Conservation (phyloP, 208 protist genomes). For the Trypanosoma brucei region DNA sequence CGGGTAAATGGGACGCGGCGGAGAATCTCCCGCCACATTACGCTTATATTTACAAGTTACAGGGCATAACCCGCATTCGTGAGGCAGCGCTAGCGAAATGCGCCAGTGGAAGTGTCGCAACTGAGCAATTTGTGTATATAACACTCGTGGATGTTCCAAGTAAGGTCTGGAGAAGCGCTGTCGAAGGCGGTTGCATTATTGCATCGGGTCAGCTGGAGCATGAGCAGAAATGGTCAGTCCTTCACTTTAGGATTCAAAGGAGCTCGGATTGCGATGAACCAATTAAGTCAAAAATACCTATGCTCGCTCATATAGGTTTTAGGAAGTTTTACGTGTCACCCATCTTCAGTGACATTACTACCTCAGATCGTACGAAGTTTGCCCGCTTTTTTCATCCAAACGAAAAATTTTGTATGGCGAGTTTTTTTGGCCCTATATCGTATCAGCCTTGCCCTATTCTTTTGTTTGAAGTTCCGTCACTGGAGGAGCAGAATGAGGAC, state of each 20-base stretch:
- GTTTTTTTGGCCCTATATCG: slow-evolving; percentile 84
- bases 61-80: slow-evolving; percentile 76
- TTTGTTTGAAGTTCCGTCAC: slow-evolving; percentile 78
- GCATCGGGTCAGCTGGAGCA: slow-evolving; percentile 84
- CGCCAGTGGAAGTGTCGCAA: slow-evolving; percentile 37
- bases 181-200: slow-evolving; percentile 48
- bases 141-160: slow-evolving; percentile 61
- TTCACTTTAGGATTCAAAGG: slow-evolving; percentile 82
- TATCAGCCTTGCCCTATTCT: slow-evolving; percentile 85
- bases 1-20: slow-evolving; percentile 74
- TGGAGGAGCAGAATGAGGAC: slow-evolving; percentile 76
- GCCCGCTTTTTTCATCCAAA: slow-evolving; percentile 78
- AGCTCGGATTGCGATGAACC: slow-evolving; percentile 69
- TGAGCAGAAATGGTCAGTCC: slow-evolving; percentile 89
- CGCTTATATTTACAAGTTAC: slow-evolving; percentile 87
- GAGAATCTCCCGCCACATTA: slow-evolving; percentile 85
- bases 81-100: slow-evolving; percentile 57
- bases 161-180: slow-evolving; percentile 33
- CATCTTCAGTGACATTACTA: slow-evolving; percentile 80
- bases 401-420: slow-evolving; percentile 78
- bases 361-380: slow-evolving; percentile 81
- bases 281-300: slow-evolving; percentile 86
- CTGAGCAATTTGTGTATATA: slow-evolving; percentile 58
- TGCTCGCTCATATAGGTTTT: slow-evolving; percentile 87
- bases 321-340: slow-evolving; percentile 89